Conservation (phyloP, 768 basidiomycete genomes). For the Paxillus involutus region DNA sequence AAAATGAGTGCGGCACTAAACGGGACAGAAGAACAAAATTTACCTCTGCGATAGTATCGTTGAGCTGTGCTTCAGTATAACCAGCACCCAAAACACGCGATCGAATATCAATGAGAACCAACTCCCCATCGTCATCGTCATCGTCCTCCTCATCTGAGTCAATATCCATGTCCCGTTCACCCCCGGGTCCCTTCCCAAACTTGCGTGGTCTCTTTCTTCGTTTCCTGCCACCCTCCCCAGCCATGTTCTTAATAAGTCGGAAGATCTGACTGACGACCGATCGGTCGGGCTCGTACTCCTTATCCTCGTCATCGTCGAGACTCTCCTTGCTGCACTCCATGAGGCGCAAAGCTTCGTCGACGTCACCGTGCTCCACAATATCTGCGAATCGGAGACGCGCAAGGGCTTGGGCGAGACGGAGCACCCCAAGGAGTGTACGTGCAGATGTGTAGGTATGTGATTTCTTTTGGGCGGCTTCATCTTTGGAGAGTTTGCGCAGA, state of each 20-base stretch:
- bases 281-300: constrained; percentile 68
- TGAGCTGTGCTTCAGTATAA: constrained; percentile 89
- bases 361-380: constrained; percentile 79
- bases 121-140: constrained; percentile 64
- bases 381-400: constrained; percentile 88
- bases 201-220: constrained; percentile 46
- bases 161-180: constrained; percentile 68
- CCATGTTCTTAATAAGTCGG: constrained; percentile 89
- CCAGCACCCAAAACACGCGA: constrained; percentile 83
- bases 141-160: constrained; percentile 71
- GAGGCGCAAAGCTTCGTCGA: constrained; percentile 93
- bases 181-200: constrained; percentile 66
- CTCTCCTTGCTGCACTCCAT: constrained; percentile 98
- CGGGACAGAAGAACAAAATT: constrained; percentile 23
- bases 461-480: constrained; percentile 85
- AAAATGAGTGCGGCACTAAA: constrained; percentile 7
- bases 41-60: constrained; percentile 81
- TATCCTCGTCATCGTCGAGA: constrained; percentile 76
- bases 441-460: constrained; percentile 94
- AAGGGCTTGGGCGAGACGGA: constrained; percentile 92
- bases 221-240: constrained; percentile 40
- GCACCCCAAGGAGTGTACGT: constrained; percentile 90
- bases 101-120: constrained; percentile 86
- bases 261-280: constrained; percentile 85
- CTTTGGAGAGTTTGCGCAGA: constrained; percentile 88